Evolutionary conservation across 2,329 filamentous ascomycete species (phyloP).

Genomic region (Aspergillus neotritici): DNA sequence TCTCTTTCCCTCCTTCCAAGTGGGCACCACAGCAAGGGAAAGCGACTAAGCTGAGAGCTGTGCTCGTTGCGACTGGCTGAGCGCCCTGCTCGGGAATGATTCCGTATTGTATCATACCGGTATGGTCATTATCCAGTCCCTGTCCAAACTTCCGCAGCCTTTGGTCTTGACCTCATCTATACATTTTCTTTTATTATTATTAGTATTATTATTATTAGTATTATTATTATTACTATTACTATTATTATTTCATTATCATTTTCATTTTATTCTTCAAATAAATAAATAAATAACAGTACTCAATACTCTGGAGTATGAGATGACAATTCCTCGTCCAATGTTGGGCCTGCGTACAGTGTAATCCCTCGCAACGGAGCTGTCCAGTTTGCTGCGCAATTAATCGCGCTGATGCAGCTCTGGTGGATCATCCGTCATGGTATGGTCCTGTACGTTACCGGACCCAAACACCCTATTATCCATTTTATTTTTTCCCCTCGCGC

Average conservation of each 20-base stretch:
- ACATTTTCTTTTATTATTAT: too few relatives aligned
- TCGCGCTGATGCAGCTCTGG: too few relatives aligned
- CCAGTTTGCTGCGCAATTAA: too few relatives aligned
- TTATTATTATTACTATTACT: background rate
- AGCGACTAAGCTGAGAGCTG: constrained; percentile 7
- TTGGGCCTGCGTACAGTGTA: too few relatives aligned
- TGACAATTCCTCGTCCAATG: too few relatives aligned
- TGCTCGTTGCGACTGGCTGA: constrained; percentile 24
- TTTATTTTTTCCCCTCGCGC: too few relatives aligned
- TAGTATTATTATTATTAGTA: too few relatives aligned
- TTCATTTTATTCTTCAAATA: background rate
- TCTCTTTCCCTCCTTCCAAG: constrained; percentile 18
- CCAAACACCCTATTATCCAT: too few relatives aligned
- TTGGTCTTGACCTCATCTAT: background rate
- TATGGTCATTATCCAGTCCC: constrained; percentile 10
- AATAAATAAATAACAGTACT: background rate
- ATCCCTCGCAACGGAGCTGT: too few relatives aligned
- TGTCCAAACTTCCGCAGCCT: constrained; percentile 6
- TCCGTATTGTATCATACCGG: constrained; percentile 19
- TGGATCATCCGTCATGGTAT: too few relatives aligned
- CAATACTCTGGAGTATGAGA: too few relatives aligned
- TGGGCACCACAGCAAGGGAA: constrained; percentile 25
- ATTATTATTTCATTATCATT: constrained; percentile 1
- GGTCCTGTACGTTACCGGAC: too few relatives aligned
- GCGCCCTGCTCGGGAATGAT: constrained; percentile 16